Evolutionary conservation across 352 stramenopile species (phyloP), one percentile per base, ranked within the genome.

Genomic region (Blastocystis sp.): DNA sequence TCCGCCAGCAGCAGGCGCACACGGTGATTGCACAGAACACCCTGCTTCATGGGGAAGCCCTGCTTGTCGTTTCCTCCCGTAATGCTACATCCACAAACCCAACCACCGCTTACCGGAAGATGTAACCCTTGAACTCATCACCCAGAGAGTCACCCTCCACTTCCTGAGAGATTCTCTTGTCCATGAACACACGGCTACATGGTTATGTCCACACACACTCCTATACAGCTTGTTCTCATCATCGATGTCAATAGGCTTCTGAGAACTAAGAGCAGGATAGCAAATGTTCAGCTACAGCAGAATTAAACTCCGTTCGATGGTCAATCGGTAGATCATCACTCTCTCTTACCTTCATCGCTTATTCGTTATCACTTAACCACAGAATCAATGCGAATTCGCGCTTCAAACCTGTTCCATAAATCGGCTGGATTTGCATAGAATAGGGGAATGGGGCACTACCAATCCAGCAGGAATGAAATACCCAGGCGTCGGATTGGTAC

Each of bases 11-110:
- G 91, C 63, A 99, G 93, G 88, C 95, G 94, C 44, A 98, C 96
- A 91, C 96, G 95, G 90, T 95, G 93, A 91, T 98, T 97, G 72
- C 94, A 93, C 84, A 99, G 91, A 81, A 99, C 94, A 92, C 96
- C 96, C 92, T 99, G 96, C 94, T 97, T 97, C 96, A 99, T 99
- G 87, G 96, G 95, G 92, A 99, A 99, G 86, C 96, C 96, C 92
- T 99, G 96, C 93, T 99, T 99, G 92, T 99, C 96, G 91, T 99
- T 99, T 90, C 96, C 96, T 88, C 96, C 96, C 77, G 94, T 97
- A 88, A 99, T 97, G 88, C n/a, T 38, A 63, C 89, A 90, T 53
- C 88, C 77, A 89, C 97, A 99, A 89, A 96, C 96, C 88, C 97
- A 54, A 96, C 90, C 98, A 99, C 90, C 99, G 95, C 63, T 99